phyloP scores from a whole-genome alignment of 805 yeast species.

The Nakazawaea ishiwadae region DNA sequence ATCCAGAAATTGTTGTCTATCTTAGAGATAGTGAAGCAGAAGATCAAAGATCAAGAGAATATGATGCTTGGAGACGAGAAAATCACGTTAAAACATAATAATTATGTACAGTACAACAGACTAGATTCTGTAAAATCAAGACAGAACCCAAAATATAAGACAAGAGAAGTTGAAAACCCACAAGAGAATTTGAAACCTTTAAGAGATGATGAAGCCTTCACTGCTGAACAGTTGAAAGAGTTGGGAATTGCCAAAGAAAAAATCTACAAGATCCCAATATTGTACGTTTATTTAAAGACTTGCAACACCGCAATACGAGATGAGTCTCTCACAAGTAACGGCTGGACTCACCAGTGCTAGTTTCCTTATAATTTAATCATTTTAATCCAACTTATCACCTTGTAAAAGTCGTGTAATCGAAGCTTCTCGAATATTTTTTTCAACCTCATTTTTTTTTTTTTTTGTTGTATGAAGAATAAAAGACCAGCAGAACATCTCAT shows the following conservation, averaged over 20 bases:
- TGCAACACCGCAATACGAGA: not conserved
- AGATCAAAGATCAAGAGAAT: constrained; percentile 1
- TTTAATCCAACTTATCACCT: too few relatives aligned
- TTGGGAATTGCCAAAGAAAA: constrained; percentile 4
- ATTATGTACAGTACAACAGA: constrained; percentile 9
- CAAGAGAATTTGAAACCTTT: constrained; percentile 1
- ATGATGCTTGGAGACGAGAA: not conserved
- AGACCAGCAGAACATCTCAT: too few relatives aligned
- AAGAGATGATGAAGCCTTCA: constrained; percentile 8
- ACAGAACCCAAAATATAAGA: constrained; percentile 3
- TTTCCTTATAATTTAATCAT: too few relatives aligned
- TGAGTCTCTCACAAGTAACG: not conserved
- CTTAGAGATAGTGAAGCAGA: constrained; percentile 8
- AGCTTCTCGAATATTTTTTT: not conserved
- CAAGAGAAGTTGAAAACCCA: not conserved
- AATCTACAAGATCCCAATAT: constrained; percentile 8
- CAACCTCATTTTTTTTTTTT: not conserved
- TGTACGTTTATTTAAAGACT: constrained; percentile 8
- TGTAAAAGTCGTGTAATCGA: not conserved
- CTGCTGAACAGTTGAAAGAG: constrained; percentile 6
- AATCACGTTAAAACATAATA: not conserved
- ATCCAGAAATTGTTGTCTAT: constrained; percentile 12
- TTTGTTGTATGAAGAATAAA: too few relatives aligned
- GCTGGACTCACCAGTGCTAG: constrained; percentile 8
- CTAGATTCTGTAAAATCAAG: constrained; percentile 6